These are phyloP conservation scores for Tylopilus intermedius DNA, from an alignment of 768 basidiomycete genomes.

Conservation along the genomic window DNA sequence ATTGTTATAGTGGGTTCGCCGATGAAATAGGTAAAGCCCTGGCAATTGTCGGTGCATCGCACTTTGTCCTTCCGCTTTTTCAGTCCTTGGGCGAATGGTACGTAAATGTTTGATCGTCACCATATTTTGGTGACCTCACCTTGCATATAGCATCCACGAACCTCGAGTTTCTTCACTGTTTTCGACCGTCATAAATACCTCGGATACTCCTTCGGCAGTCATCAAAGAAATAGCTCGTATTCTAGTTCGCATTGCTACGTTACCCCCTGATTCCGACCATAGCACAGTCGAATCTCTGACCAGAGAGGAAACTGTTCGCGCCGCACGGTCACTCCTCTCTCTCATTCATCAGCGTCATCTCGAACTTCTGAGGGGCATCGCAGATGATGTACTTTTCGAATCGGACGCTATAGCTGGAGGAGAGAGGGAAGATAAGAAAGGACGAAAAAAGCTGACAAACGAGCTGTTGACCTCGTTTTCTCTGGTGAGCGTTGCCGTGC, in stretches of 20 bases:
- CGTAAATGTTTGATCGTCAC: slow-evolving; percentile 22
- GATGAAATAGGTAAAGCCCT: slow-evolving; percentile 43
- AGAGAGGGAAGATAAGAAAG: slow-evolving; percentile 25
- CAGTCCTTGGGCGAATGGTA: slow-evolving; percentile 36
- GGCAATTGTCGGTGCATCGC: slow-evolving; percentile 50
- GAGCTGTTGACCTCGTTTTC: slow-evolving; percentile 57
- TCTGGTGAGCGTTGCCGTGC: slow-evolving; percentile 34
- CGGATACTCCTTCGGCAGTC: slow-evolving; percentile 13
- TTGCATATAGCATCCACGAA: slow-evolving; percentile 30
- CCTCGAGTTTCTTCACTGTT: slow-evolving; percentile 25
- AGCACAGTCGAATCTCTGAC: slow-evolving; percentile 1
- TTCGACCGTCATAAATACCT: neutral
- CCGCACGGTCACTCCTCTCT: slow-evolving; percentile 41
- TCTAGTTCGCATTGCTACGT: slow-evolving; percentile 19
- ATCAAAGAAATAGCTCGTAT: slow-evolving; percentile 21
- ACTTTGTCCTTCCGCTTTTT: slow-evolving; percentile 52
- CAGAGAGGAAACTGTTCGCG: slow-evolving; percentile 4
- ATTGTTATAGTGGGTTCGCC: slow-evolving; percentile 38
- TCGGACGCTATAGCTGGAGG: slow-evolving; percentile 1
- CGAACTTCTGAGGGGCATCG: slow-evolving; percentile 39
- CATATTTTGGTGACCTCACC: neutral
- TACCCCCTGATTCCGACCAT: neutral
- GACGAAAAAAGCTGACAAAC: slow-evolving; percentile 41
- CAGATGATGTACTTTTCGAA: slow-evolving; percentile 35
- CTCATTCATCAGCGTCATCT: slow-evolving; percentile 65